Percentiles rank a stretch among this genome's conserved stretches.
Conservation (phyloP, 2,329 filamentous ascomycete species). For the Cryphonectria carpinicola region DNA sequence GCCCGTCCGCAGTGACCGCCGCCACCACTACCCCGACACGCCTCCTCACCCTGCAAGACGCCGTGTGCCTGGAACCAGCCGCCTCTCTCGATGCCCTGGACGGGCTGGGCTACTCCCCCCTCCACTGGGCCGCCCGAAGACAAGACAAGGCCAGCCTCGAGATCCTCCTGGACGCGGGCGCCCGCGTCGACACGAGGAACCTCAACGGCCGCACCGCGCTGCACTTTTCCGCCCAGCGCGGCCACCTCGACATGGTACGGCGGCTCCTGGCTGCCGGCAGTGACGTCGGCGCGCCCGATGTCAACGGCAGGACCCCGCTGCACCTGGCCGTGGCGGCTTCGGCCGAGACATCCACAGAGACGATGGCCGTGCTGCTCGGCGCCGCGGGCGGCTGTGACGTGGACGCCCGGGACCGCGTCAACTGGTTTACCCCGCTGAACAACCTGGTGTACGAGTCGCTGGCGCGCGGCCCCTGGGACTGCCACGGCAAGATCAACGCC, state of each 20-base stretch:
- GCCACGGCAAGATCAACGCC: background rate
- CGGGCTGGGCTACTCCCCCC: background rate
- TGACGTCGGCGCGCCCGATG: background rate
- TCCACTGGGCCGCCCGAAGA: background rate
- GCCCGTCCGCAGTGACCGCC: background rate
- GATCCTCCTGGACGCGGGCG: background rate
- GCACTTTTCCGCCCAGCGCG: background rate
- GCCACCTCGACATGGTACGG: background rate
- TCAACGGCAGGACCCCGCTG: background rate
- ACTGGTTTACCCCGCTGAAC: background rate
- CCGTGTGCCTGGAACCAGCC: background rate
- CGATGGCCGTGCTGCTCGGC: background rate
- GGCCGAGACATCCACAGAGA: background rate
- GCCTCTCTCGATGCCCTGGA: background rate
- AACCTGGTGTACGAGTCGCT: constrained; percentile 3
- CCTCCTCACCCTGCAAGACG: background rate
- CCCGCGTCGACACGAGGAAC: background rate
- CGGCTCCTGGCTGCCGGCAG: background rate
- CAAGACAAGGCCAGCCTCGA: background rate
- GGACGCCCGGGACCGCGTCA: background rate
- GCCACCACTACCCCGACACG: too few relatives aligned
- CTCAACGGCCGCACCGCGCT: background rate
- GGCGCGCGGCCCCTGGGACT: background rate
- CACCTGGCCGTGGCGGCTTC: background rate
- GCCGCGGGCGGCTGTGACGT: background rate